Percentiles rank a stretch among this genome's conserved stretches.
Evolutionary conservation across 441 rosid species (phyloP).

Genomic region (Pelargonium cotyledonis): DNA sequence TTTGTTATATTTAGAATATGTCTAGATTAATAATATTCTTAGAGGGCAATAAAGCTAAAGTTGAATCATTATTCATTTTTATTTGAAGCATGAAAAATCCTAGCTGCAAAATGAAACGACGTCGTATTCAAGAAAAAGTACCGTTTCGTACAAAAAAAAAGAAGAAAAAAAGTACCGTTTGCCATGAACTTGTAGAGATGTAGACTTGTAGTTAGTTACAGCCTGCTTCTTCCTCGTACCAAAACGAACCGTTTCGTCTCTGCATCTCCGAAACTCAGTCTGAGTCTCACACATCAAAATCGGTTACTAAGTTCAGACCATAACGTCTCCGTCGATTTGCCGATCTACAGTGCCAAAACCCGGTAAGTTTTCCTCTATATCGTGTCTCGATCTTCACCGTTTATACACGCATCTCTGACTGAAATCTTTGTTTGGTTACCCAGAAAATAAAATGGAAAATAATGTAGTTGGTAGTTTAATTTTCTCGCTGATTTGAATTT

Average conservation of each 20-base stretch:
- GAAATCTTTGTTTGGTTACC: not conserved
- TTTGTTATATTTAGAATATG: too few relatives aligned
- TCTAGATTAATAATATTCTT: too few relatives aligned
- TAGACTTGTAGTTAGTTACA: not conserved
- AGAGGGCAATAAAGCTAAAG: too few relatives aligned
- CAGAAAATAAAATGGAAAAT: not conserved
- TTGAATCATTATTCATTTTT: too few relatives aligned
- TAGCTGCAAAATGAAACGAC: not conserved
- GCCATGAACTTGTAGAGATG: not conserved
- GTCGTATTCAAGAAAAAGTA: not conserved
- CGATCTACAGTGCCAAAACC: not conserved
- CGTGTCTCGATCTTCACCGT: conserved; percentile 1
- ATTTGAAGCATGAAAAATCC: too few relatives aligned
- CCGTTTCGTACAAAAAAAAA: too few relatives aligned
- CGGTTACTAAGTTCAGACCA: not conserved
- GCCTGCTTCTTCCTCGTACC: not conserved
- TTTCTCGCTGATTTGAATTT: not conserved
- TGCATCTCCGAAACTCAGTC: not conserved
- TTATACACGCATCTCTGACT: not conserved
- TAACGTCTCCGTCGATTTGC: not conserved
- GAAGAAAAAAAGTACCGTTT: not conserved
- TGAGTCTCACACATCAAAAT: not conserved
- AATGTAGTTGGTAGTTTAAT: not conserved
- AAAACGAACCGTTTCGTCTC: conserved; percentile 7
- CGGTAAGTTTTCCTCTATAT: not conserved